phyloP scores from a whole-genome alignment of 176 grass and related monocot genomes.

The barley (Hordeum vulgare) region DNA sequence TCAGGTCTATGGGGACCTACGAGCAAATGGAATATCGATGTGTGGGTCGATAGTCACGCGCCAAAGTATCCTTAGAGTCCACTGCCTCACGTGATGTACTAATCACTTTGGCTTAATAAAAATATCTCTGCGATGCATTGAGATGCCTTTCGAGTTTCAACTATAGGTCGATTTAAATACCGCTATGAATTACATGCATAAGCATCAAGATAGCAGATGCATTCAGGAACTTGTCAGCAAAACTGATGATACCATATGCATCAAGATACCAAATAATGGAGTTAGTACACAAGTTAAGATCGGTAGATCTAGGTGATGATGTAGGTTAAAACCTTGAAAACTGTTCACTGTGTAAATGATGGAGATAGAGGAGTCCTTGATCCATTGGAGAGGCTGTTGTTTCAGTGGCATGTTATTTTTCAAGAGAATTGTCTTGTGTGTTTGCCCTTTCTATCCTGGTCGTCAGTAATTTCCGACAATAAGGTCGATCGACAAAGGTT shows the following conservation, averaged over 20 bases:
- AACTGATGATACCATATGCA: conserved; percentile 18
- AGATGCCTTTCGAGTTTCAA: conserved; percentile 39
- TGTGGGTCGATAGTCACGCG: conserved; percentile 34
- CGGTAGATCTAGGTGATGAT: conserved; percentile 37
- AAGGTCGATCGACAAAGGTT: not conserved
- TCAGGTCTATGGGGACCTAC: conserved; percentile 25
- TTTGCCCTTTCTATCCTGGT: not conserved
- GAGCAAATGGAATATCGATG: conserved; percentile 18
- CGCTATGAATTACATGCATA: conserved; percentile 1
- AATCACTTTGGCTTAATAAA: conserved; percentile 30
- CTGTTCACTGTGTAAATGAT: conserved; percentile 20
- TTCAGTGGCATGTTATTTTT: not conserved
- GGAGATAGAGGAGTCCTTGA: too few species aligned
- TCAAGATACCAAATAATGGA: conserved; percentile 25
- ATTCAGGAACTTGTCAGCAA: conserved; percentile 36
- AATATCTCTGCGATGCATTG: not conserved
- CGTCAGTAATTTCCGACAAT: not conserved
- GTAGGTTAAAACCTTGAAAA: conserved; percentile 40
- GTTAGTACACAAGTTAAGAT: conserved; percentile 16
- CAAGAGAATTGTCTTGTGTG: not conserved
- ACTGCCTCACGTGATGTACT: conserved; percentile 47
- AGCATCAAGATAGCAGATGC: conserved; percentile 16
- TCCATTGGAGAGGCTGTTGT: not conserved
- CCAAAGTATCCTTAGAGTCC: conserved; percentile 36
- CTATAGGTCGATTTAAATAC: conserved; percentile 1